phyloP scores from a whole-genome alignment of 176 grass and related monocot species.

The Bothriochloa decipiens region DNA sequence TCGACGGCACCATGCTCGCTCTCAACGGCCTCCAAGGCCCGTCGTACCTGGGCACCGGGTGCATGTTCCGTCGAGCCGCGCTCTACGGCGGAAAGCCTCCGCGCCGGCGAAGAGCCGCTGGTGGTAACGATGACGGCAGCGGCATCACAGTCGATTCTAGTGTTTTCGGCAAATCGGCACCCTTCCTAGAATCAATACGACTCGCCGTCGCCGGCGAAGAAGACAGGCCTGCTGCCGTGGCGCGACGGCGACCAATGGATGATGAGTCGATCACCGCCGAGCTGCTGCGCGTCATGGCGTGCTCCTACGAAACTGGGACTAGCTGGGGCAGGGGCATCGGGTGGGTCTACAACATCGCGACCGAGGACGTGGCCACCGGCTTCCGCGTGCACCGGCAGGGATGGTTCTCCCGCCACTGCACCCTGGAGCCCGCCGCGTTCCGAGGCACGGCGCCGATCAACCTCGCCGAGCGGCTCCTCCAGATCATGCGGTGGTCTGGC shows the following conservation, averaged over 20 bases:
- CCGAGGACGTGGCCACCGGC: slow-evolving; percentile 43
- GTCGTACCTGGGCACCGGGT: slow-evolving; percentile 41
- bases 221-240: too few relatives aligned
- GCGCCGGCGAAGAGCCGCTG: too few relatives aligned
- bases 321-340: slow-evolving; percentile 18
- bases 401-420: slow-evolving; percentile 28
- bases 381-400: slow-evolving; percentile 40
- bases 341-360: slow-evolving; percentile 48
- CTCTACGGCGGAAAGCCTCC: slow-evolving; percentile 31
- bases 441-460: slow-evolving; percentile 27
- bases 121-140: too few relatives aligned
- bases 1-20: slow-evolving; percentile 67
- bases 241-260: background rate
- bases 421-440: slow-evolving; percentile 20
- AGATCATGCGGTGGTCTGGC: slow-evolving; percentile 38
- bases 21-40: slow-evolving; percentile 71
- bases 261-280: background rate
- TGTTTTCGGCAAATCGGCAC: too few relatives aligned
- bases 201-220: too few relatives aligned
- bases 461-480: slow-evolving; percentile 29
- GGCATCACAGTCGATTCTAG: too few relatives aligned
- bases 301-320: slow-evolving; percentile 32
- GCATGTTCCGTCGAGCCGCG: slow-evolving; percentile 45
- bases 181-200: too few relatives aligned
- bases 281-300: background rate